phyloP scores from a whole-genome alignment of 257 asterid species.

The Salvia rosmarinus region DNA sequence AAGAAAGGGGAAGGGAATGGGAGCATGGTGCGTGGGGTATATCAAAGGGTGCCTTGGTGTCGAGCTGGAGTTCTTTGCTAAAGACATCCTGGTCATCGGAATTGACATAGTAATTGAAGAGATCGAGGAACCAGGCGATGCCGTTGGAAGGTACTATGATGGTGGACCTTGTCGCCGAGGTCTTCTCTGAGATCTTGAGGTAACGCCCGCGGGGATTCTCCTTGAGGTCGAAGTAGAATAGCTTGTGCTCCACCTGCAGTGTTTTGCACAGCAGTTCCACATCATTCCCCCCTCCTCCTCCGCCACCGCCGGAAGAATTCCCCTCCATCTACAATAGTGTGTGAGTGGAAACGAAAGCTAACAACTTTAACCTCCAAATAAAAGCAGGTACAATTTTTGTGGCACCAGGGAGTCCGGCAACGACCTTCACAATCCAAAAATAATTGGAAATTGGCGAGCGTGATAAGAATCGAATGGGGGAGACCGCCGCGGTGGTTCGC shows the following conservation, averaged over 20 bases:
- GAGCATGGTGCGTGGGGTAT: conserved; percentile 8
- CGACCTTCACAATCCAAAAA: conserved; percentile 7
- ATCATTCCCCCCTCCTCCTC: conserved; percentile 77
- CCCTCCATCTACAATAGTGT: conserved; percentile 63
- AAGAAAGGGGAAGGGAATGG: background rate
- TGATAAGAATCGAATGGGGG: background rate
- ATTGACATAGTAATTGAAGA: conserved; percentile 91
- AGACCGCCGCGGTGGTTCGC: conserved; percentile 25
- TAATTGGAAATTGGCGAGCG: conserved; percentile 9
- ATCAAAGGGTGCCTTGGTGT: conserved; percentile 65
- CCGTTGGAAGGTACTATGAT: conserved; percentile 91
- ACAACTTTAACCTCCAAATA: conserved; percentile 18
- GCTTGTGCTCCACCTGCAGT: conserved; percentile 94
- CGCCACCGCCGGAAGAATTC: conserved; percentile 59
- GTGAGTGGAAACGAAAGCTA: conserved; percentile 1
- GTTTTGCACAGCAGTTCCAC: conserved; percentile 89
- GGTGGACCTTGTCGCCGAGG: conserved; percentile 95
- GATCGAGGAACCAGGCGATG: conserved; percentile 97
- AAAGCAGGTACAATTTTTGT: background rate
- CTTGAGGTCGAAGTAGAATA: conserved; percentile 94
- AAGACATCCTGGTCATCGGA: conserved; percentile 75
- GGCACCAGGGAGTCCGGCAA: background rate
- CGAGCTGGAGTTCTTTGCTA: conserved; percentile 97
- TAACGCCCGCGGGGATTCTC: conserved; percentile 97
- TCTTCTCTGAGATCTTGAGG: conserved; percentile 95